Evolutionary conservation across 257 asterid species (phyloP).

Genomic region (Solanum acaule): DNA sequence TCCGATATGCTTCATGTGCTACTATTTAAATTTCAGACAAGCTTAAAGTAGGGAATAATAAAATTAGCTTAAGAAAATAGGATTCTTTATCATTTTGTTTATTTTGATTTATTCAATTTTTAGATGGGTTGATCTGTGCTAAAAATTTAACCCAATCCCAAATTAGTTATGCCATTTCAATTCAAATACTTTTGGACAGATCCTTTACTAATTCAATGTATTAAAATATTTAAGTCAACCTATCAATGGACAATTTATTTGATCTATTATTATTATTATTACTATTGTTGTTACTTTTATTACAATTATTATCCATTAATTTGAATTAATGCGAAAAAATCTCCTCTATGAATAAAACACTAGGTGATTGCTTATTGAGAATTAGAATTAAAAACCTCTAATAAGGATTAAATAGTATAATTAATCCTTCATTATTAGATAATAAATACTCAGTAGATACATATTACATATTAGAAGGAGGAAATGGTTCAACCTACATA

Average conservation of each 20-base stretch:
- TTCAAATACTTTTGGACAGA: background rate
- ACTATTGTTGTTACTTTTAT: too few relatives aligned
- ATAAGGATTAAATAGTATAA: too few relatives aligned
- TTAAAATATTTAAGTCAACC: background rate
- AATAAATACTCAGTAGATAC: background rate
- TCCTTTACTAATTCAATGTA: background rate
- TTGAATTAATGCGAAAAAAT: too few relatives aligned
- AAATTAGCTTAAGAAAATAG: background rate
- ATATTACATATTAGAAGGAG: background rate
- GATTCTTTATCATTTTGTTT: background rate
- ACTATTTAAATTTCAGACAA: background rate
- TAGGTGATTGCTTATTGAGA: too few relatives aligned
- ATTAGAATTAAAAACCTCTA: too few relatives aligned
- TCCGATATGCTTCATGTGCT: background rate
- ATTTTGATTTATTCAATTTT: background rate
- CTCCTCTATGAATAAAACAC: too few relatives aligned
- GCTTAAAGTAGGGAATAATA: background rate
- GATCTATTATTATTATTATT: too few relatives aligned
- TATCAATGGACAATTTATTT: background rate
- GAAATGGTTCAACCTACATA: background rate
- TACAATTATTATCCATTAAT: too few relatives aligned
- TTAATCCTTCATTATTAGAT: background rate
- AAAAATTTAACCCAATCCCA: background rate
- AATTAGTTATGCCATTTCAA: background rate
- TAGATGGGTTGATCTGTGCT: background rate